Evolutionary conservation across 1,284 basidiomycete genomes (phyloP), one percentile per base, ranked within the genome.

Genomic region (Fistulina hepatica): DNA sequence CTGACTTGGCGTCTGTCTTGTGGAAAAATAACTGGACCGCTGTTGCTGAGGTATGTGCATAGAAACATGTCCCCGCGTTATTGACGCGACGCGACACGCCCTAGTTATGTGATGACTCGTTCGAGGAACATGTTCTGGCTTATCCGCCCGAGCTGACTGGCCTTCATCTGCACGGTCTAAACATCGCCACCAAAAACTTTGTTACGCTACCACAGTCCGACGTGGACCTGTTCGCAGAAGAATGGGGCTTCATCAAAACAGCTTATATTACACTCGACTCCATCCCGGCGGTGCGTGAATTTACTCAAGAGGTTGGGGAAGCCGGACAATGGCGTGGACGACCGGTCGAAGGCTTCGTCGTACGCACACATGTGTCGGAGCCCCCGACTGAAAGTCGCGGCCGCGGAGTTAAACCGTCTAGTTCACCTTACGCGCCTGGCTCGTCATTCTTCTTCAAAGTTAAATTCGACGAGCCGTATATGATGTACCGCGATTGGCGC

Each of bases 361-460:
- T 98, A 3, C 80, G 92, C 42, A 82, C 83, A 2, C 70, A 67
- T 35, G 76, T 90, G 44, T 55, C 63, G 16, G 52, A 58, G 15
- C 60, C 67, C 5, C 64, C 61, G 6, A 49, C 52, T 27, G 48
- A 44, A 16, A 56, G 54, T 39, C 44, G 41, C 17, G n/a, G n/a
- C n/a, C n/a, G n/a, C n/a, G n/a, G n/a, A n/a, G 51, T 44, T 23
- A 37, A 39, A 19, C 20, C 39, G 4, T 37, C 44, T 32, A 49
- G 48, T 26, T 61, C 62, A 23, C 90, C 89, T 0, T 93, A 93
- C 53, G 57, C 65, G 0, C 60, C 79, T 0, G 84, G 84, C 11
- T 79, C 86, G 5, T 81, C 88, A 0, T 95, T 97, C 69, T 97
- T 99, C 70, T 98, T 97, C 79, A 98, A 99, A 58, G 75, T 98